phyloP scores from a whole-genome alignment of 805 yeast species.

The Saccharomycopsis fibuligera region DNA sequence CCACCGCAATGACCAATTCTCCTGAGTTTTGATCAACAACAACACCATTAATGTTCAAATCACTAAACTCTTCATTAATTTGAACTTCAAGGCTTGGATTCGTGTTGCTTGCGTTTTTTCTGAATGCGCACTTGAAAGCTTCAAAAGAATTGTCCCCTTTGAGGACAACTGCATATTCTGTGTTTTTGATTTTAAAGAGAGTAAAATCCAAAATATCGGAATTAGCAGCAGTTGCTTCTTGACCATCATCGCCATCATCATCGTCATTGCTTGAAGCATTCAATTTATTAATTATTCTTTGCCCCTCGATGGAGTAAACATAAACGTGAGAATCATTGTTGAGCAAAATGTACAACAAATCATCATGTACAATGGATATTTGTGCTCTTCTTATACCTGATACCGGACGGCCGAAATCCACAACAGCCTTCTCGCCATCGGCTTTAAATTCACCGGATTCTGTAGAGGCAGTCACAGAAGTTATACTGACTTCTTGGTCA shows the following conservation, averaged over 20 bases:
- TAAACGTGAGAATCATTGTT: conserved; percentile 9
- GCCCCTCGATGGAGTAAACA: conserved; percentile 8
- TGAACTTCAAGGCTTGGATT: conserved; percentile 4
- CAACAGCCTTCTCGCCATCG: neutral
- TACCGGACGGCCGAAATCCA: too few relatives aligned
- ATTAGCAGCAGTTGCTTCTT: neutral
- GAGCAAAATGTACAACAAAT: conserved; percentile 8
- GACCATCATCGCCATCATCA: too few relatives aligned
- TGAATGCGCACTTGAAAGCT: conserved; percentile 16
- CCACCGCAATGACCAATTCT: neutral
- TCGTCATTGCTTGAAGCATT: conserved; percentile 8
- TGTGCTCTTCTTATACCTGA: neutral
- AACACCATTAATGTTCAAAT: neutral
- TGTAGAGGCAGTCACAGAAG: neutral
- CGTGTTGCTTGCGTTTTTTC: conserved; percentile 15
- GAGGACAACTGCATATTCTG: conserved; percentile 9
- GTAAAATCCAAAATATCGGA: too few relatives aligned
- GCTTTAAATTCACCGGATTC: conserved; percentile 1
- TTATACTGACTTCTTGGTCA: neutral
- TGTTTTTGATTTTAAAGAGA: conserved; percentile 10
- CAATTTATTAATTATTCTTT: conserved; percentile 7
- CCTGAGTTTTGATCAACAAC: neutral
- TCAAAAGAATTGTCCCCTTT: neutral
- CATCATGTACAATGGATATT: conserved; percentile 6
- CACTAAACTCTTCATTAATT: neutral